Conservation (phyloP, 306 rosid genomes). For the Lotus japonicus region DNA sequence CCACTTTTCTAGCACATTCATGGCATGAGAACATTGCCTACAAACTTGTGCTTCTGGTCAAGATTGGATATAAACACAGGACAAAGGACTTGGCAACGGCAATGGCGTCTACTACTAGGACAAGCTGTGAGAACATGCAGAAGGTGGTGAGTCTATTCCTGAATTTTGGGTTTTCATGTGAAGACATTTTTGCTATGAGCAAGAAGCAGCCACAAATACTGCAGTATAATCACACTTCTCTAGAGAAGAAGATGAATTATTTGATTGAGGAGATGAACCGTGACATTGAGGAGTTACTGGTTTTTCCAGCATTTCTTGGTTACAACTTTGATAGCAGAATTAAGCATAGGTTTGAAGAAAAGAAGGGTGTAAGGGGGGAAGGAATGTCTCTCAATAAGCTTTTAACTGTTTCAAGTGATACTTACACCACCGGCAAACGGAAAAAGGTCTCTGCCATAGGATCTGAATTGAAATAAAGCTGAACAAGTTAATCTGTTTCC, state of each 20-base stretch:
- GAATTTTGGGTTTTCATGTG: conserved; percentile 52
- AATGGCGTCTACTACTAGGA: conserved; percentile 53
- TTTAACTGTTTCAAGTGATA: conserved; percentile 50
- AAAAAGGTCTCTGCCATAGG: conserved; percentile 19
- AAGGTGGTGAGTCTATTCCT: conserved; percentile 53
- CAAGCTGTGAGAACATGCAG: conserved; percentile 64
- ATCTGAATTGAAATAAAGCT: conserved; percentile 19
- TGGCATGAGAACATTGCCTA: conserved; percentile 46
- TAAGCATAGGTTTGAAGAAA: conserved; percentile 62
- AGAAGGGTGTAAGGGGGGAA: conserved; percentile 35
- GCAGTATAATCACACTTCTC: conserved; percentile 50
- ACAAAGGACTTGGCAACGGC: conserved; percentile 61
- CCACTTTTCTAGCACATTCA: conserved; percentile 57
- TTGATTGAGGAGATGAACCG: conserved; percentile 68
- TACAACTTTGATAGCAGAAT: conserved; percentile 68
- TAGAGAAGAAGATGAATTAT: conserved; percentile 70
- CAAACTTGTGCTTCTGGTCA: conserved; percentile 59
- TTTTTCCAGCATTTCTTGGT: conserved; percentile 78
- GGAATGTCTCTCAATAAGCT: conserved; percentile 66
- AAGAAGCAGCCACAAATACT: conserved; percentile 74
- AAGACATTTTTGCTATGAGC: conserved; percentile 64
- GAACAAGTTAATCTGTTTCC: background rate
- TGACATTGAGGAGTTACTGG: conserved; percentile 51
- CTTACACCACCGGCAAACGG: conserved; percentile 25
- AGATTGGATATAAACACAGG: conserved; percentile 63